Evolutionary conservation across 1,284 basidiomycete species (phyloP).

Genomic region (Marasmius oreades): DNA sequence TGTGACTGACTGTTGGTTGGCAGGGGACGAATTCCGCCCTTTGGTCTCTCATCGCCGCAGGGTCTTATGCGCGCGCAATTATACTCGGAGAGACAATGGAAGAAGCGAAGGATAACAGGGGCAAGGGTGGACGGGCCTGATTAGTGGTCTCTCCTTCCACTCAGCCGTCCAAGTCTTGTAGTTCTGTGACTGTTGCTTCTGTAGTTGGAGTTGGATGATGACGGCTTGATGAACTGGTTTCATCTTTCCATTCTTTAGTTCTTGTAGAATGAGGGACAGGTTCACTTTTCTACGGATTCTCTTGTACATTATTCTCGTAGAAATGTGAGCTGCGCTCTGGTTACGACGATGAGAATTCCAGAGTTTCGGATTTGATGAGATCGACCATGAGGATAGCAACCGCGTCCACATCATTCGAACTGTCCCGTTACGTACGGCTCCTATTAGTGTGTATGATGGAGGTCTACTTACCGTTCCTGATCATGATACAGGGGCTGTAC

Average conservation of each 20-base stretch:
- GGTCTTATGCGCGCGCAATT: conserved; percentile 62
- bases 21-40: conserved; percentile 77
- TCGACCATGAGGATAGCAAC: too few species aligned
- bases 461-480: too few species aligned
- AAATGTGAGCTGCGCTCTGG: too few species aligned
- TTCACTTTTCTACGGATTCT: conserved; percentile 1
- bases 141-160: conserved; percentile 17
- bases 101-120: conserved; percentile 62
- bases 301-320: background rate
- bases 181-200: conserved; percentile 4
- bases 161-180: background rate
- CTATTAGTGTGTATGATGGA: too few species aligned
- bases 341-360: too few species aligned
- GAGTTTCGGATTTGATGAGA: too few species aligned
- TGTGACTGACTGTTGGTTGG: conserved; percentile 2
- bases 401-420: too few species aligned
- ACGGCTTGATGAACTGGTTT: conserved; percentile 4
- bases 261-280: background rate
- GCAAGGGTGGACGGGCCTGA: conserved; percentile 55
- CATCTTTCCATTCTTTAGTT: conserved; percentile 11
- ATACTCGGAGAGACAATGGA: conserved; percentile 63
- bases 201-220: conserved; percentile 15
- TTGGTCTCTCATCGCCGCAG: conserved; percentile 66
- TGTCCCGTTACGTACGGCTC: too few species aligned
- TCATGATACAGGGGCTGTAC: too few species aligned